Conservation (phyloP, 2,329 filamentous ascomycete genomes). For the Ophiocordyceps camponoti-rufipedis region DNA sequence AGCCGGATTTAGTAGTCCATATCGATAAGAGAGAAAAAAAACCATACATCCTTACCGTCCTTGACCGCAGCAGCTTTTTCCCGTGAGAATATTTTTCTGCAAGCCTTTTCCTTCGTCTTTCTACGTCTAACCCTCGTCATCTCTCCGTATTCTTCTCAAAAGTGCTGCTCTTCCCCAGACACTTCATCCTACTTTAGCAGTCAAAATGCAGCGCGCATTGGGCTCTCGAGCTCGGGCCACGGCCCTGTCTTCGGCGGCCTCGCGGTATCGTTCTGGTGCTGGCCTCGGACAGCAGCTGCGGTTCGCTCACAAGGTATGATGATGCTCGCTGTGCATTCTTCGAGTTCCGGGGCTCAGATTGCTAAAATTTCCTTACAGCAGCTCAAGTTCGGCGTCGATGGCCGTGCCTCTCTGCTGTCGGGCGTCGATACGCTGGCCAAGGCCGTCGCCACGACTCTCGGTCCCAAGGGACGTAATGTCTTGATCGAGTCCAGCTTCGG, state of each 20-base stretch:
- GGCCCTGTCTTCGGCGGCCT: slow-evolving; percentile 52
- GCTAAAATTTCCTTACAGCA: slow-evolving; percentile 38
- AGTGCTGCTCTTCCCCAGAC: neutral
- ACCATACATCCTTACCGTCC: slow-evolving; percentile 13
- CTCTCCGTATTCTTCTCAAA: neutral
- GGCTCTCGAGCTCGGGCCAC: slow-evolving; percentile 65
- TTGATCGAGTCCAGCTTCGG: slow-evolving; percentile 97
- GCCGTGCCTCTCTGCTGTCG: slow-evolving; percentile 67
- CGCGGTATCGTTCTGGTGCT: slow-evolving; percentile 44
- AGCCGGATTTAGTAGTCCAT: slow-evolving; percentile 11
- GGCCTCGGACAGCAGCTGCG: slow-evolving; percentile 73
- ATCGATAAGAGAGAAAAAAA: neutral
- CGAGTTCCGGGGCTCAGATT: slow-evolving; percentile 5
- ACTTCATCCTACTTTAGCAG: slow-evolving; percentile 3
- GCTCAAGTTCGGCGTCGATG: slow-evolving; percentile 96
- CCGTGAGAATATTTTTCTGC: slow-evolving; percentile 2
- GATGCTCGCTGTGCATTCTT: slow-evolving; percentile 1
- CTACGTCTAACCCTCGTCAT: slow-evolving; percentile 5
- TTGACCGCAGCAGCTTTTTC: slow-evolving; percentile 22
- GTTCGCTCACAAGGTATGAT: slow-evolving; percentile 84
- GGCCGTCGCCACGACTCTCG: slow-evolving; percentile 88
- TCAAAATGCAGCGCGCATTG: slow-evolving; percentile 89
- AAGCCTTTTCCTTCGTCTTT: slow-evolving; percentile 1
- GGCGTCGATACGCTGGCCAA: slow-evolving; percentile 95
- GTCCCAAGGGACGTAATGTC: slow-evolving; percentile 96